These are phyloP conservation scores for Fusarium pseudograminearum DNA, from an alignment of 2,329 filamentous ascomycete species.

Conservation along the genomic window DNA sequence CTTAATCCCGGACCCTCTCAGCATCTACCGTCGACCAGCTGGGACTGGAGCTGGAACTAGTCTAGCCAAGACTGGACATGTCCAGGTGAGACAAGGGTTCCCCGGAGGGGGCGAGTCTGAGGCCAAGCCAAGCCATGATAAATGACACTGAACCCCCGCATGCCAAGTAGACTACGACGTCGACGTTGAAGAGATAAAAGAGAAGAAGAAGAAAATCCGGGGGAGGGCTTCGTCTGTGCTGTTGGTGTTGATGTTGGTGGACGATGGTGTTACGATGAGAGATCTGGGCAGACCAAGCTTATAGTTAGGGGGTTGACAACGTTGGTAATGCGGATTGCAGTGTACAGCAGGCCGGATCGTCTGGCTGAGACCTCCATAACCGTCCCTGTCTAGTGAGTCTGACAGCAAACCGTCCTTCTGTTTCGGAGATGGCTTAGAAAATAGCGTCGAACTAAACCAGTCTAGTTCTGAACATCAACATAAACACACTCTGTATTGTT, in stretches of 20 bases:
- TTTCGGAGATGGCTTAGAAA: slow-evolving; percentile 8
- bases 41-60: not conserved
- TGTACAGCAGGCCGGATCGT: not conserved
- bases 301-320: not conserved
- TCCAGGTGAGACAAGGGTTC: slow-evolving; percentile 11
- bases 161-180: slow-evolving; percentile 26
- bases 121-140: slow-evolving; percentile 15
- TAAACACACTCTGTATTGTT: not conserved
- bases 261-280: not conserved
- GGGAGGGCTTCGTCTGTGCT: slow-evolving; percentile 27
- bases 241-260: not conserved
- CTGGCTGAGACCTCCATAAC: not conserved
- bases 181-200: not conserved
- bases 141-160: slow-evolving; percentile 22
- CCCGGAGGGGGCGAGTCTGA: slow-evolving; percentile 1
- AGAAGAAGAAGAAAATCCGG: slow-evolving; percentile 9
- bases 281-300: not conserved
- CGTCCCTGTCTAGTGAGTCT: slow-evolving; percentile 21
- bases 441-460: not conserved
- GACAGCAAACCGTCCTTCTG: slow-evolving; percentile 14
- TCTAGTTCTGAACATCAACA: slow-evolving; percentile 3
- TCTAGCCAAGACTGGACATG: not conserved
- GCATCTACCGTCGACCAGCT: slow-evolving; percentile 10
- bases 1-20: slow-evolving; percentile 29
- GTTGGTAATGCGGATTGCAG: not conserved